phyloP scores from a whole-genome alignment of 106 monocot species.

The Apostasia ramifera region DNA sequence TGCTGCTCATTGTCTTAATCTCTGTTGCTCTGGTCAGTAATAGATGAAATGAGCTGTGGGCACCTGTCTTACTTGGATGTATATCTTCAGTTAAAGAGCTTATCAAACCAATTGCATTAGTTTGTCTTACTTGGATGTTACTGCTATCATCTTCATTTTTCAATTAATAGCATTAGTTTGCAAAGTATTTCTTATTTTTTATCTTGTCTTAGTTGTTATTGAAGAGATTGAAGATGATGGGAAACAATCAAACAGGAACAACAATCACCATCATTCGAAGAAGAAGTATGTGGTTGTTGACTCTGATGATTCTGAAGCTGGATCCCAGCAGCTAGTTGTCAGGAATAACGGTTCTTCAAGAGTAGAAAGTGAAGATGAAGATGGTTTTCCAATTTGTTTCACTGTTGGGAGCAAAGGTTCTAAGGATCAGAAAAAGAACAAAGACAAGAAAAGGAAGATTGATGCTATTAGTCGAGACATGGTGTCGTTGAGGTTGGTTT shows the following conservation, averaged over 20 bases:
- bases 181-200: background rate
- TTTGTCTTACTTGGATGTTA: too few species aligned
- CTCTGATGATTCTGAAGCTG: constrained; percentile 32
- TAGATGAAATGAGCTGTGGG: too few species aligned
- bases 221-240: constrained; percentile 84
- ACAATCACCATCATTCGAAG: constrained; percentile 20
- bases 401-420: constrained; percentile 5
- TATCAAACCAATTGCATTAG: too few species aligned
- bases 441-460: constrained; percentile 22
- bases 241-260: constrained; percentile 32
- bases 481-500: constrained; percentile 25
- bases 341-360: constrained; percentile 11
- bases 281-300: constrained; percentile 42
- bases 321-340: constrained; percentile 34
- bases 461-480: constrained; percentile 5
- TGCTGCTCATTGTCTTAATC: too few species aligned
- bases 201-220: constrained; percentile 55
- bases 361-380: constrained; percentile 88
- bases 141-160: too few species aligned
- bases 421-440: constrained; percentile 13
- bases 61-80: too few species aligned
- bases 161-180: too few species aligned
- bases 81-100: too few species aligned
- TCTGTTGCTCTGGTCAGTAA: too few species aligned
- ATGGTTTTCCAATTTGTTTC: constrained; percentile 76